Conservation (phyloP, 257 asterid genomes). For the Petunia secreta region DNA sequence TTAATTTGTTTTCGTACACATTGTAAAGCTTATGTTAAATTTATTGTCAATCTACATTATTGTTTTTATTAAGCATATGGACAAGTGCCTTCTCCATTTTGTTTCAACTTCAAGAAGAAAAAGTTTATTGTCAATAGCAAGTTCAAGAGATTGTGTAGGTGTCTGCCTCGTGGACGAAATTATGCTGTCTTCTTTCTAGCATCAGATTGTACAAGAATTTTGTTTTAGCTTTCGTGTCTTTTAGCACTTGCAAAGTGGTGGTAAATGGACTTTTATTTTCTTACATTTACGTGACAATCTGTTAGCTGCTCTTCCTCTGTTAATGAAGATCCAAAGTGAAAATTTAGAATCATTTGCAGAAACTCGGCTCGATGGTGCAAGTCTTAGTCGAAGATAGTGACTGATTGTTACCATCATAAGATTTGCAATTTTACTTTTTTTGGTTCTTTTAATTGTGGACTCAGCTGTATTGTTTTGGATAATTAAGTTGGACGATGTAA, state of each 20-base stretch:
- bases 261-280: too few species aligned
- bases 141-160: not conserved
- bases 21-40: constrained; percentile 33
- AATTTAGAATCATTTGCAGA: too few species aligned
- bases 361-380: too few species aligned
- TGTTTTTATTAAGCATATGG: not conserved
- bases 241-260: not conserved
- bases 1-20: constrained; percentile 38
- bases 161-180: not conserved
- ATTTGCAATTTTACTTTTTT: too few species aligned
- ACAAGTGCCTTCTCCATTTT: not conserved
- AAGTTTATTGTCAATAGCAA: not conserved
- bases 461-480: too few species aligned
- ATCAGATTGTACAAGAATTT: not conserved
- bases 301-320: too few species aligned
- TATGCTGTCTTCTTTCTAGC: not conserved
- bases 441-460: too few species aligned
- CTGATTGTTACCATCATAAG: too few species aligned
- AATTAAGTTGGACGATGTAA: too few species aligned
- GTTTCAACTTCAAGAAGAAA: not conserved
- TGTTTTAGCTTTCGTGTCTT: not conserved
- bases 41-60: not conserved
- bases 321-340: too few species aligned
- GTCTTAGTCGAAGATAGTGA: too few species aligned
- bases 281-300: too few species aligned